These are phyloP conservation scores for Maudiozyma humilis DNA, from an alignment of 1,139 yeast species.

Conservation along the genomic window DNA sequence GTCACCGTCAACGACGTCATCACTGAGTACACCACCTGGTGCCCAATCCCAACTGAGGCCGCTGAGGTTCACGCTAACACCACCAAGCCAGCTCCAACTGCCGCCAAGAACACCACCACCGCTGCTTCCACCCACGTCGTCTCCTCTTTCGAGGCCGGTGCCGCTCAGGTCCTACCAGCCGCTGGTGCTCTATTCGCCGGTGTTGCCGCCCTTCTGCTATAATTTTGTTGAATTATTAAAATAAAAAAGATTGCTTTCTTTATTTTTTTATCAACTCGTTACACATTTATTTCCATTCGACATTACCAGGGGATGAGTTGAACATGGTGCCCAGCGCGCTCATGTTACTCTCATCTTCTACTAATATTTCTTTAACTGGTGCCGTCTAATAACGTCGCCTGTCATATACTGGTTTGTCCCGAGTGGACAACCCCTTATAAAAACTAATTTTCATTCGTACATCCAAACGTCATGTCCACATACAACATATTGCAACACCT, in stretches of 20 bases:
- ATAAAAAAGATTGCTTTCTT: neutral
- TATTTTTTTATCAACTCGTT: neutral
- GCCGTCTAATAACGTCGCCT: too few relatives aligned
- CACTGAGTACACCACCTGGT: constrained; percentile 33
- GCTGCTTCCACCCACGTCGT: constrained; percentile 12
- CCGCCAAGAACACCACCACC: constrained; percentile 5
- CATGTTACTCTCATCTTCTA: too few relatives aligned
- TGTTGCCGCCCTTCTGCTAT: constrained; percentile 34
- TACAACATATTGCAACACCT: neutral
- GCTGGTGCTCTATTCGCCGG: constrained; percentile 35
- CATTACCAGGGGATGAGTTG: too few relatives aligned
- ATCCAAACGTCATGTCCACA: neutral
- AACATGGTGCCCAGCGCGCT: too few relatives aligned
- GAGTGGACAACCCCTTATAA: too few relatives aligned
- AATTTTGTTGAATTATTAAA: constrained; percentile 12
- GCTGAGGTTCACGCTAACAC: constrained; percentile 21
- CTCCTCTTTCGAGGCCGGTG: constrained; percentile 25
- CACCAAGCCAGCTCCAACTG: constrained; percentile 12
- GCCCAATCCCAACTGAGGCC: constrained; percentile 26
- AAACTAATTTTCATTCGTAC: neutral
- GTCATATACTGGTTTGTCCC: too few relatives aligned
- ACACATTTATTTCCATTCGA: neutral
- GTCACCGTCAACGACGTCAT: constrained; percentile 30
- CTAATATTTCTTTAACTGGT: too few relatives aligned
- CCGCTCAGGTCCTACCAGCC: constrained; percentile 33